These are phyloP conservation scores for Solanum arcanum DNA, from an alignment of 257 asterid genomes.

Conservation along the genomic window DNA sequence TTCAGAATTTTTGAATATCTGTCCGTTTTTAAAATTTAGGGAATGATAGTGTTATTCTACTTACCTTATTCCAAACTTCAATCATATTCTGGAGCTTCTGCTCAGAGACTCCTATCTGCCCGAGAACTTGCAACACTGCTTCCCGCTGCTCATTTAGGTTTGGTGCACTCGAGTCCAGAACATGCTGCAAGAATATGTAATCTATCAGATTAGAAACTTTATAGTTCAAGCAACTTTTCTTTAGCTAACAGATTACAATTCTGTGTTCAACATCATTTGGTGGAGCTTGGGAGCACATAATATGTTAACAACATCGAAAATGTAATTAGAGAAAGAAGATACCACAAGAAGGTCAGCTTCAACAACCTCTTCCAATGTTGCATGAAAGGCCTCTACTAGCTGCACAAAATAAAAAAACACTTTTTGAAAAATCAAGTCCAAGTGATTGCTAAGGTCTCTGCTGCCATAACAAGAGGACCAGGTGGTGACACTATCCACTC, in stretches of 20 bases:
- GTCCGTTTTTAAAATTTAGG: background rate
- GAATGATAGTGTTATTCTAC: background rate
- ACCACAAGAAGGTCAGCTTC: constrained; percentile 99
- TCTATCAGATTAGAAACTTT: background rate
- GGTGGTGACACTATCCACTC: background rate
- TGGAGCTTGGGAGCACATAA: background rate
- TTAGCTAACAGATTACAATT: background rate
- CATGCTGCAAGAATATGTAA: constrained; percentile 52
- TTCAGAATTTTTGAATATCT: background rate
- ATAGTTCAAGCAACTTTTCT: background rate
- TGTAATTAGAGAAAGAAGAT: constrained; percentile 11
- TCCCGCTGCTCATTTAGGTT: constrained; percentile 62
- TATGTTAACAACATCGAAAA: background rate
- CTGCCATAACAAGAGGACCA: background rate
- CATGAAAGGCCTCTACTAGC: constrained; percentile 96
- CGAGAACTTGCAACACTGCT: constrained; percentile 78
- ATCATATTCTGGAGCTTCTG: constrained; percentile 86
- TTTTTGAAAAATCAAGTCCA: background rate
- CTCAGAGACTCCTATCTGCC: constrained; percentile 59
- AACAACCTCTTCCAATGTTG: constrained; percentile 93
- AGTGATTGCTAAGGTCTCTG: background rate
- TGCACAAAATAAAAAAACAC: constrained; percentile 15
- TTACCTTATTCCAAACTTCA: constrained; percentile 94
- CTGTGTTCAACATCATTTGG: background rate
- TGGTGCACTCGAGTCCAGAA: constrained; percentile 84